Evolutionary conservation across 352 stramenopile genomes (phyloP).

Genomic region (Globisporangium paroecandrum): DNA sequence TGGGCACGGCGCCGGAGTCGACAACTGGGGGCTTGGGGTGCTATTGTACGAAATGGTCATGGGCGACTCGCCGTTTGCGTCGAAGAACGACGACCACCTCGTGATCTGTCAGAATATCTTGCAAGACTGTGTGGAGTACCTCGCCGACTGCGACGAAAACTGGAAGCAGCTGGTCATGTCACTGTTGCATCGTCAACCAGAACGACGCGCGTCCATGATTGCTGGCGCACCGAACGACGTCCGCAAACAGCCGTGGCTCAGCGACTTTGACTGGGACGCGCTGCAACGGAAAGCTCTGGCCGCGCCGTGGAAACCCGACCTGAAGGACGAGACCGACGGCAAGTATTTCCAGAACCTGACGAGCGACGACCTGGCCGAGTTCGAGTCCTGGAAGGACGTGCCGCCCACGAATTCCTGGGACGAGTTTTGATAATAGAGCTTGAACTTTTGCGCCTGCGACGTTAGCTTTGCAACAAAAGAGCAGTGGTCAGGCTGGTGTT

Average conservation of each 20-base stretch:
- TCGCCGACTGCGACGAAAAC: conserved; percentile 23
- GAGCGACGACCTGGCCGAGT: conserved; percentile 28
- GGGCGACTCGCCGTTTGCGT: conserved; percentile 33
- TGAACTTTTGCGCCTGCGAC: not conserved
- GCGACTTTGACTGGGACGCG: conserved; percentile 41
- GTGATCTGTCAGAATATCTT: conserved; percentile 34
- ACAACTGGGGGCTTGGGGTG: conserved; percentile 54
- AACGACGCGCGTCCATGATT: conserved; percentile 37
- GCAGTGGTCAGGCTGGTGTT: not conserved
- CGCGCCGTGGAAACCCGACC: conserved; percentile 43
- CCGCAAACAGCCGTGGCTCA: conserved; percentile 35
- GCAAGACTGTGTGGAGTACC: conserved; percentile 23
- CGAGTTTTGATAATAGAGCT: conserved; percentile 26
- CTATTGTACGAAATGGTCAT: conserved; percentile 57
- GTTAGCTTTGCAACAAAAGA: not conserved
- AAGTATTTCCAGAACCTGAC: conserved; percentile 38
- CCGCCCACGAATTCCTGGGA: conserved; percentile 34
- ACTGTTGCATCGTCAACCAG: conserved; percentile 42
- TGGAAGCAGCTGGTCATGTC: conserved; percentile 40
- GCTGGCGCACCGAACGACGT: conserved; percentile 25
- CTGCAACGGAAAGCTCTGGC: conserved; percentile 28
- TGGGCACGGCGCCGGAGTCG: conserved; percentile 40
- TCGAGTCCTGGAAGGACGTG: conserved; percentile 34
- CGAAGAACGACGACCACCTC: conserved; percentile 30
- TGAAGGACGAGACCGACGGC: conserved; percentile 34